A percentile compares a stretch with the other conserved stretches of the same genome.
These are phyloP conservation scores for Mycena haematopus DNA, from an alignment of 768 basidiomycete species.

Conservation along the genomic window DNA sequence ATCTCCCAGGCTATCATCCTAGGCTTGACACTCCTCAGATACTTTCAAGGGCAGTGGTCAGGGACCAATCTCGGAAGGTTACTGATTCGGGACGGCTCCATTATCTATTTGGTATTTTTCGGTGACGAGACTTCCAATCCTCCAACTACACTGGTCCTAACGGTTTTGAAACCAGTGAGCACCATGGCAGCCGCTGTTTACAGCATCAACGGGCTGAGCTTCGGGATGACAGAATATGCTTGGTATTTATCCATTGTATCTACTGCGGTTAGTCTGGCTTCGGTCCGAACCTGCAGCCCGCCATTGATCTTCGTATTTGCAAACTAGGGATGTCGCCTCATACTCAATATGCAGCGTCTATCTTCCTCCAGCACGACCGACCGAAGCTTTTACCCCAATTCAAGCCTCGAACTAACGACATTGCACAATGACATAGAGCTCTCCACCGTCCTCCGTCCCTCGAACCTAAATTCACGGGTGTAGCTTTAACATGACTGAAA, in stretches of 20 bases:
- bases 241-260: constrained; percentile 23
- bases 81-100: constrained; percentile 21
- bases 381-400: neutral
- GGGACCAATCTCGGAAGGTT: constrained; percentile 18
- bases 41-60: constrained; percentile 19
- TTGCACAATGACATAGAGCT: constrained; percentile 1
- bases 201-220: neutral
- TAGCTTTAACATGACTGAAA: neutral
- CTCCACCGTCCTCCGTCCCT: neutral
- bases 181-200: constrained; percentile 17
- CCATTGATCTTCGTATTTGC: neutral
- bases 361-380: neutral
- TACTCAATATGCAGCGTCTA: constrained; percentile 27
- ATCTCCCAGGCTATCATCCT: constrained; percentile 24
- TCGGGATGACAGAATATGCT: constrained; percentile 27
- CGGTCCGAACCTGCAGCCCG: neutral
- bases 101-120: constrained; percentile 23
- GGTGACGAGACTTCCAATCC: neutral
- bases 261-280: neutral
- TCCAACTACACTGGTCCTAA: neutral
- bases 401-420: constrained; percentile 15
- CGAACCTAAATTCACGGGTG: neutral
- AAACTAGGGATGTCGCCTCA: constrained; percentile 25
- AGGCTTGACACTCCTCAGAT: constrained; percentile 15
- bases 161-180: neutral